These are phyloP conservation scores for Chrysoporthe deuterocubensis DNA, from an alignment of 2,329 filamentous ascomycete genomes.

Conservation along the genomic window DNA sequence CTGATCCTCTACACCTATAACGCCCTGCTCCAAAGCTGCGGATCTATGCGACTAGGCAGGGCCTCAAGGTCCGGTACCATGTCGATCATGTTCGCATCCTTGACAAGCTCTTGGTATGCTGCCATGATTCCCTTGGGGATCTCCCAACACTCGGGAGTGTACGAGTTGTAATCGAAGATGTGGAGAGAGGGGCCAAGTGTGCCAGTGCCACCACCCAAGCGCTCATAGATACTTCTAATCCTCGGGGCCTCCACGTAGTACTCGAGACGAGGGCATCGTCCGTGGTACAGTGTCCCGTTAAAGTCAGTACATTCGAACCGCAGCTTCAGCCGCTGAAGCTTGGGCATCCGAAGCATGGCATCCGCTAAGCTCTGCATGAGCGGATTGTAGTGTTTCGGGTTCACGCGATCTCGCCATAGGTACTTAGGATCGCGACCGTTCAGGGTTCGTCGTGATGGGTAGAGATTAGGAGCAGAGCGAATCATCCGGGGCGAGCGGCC, in stretches of 20 bases:
- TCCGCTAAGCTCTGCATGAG: neutral
- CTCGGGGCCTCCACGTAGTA: neutral
- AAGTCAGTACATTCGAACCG: neutral
- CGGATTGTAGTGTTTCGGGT: neutral
- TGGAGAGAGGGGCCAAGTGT: neutral
- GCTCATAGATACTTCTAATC: too few species aligned
- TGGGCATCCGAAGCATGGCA: conserved; percentile 1
- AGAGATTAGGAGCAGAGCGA: neutral
- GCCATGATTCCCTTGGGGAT: neutral
- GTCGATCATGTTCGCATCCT: neutral
- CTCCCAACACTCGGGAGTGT: neutral
- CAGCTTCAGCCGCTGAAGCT: neutral
- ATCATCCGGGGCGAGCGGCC: neutral
- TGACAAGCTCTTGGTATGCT: neutral
- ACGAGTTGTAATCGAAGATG: neutral
- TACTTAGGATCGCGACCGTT: neutral
- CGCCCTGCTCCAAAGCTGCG: neutral
- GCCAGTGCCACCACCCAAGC: too few species aligned
- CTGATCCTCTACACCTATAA: neutral
- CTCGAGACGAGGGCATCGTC: neutral
- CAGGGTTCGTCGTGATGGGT: neutral
- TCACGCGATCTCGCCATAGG: neutral
- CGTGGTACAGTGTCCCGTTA: neutral
- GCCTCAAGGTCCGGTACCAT: neutral
- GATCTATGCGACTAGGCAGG: neutral